These are phyloP conservation scores for Lachnellula willkommii DNA, from an alignment of 2,329 filamentous ascomycete genomes.

Conservation along the genomic window DNA sequence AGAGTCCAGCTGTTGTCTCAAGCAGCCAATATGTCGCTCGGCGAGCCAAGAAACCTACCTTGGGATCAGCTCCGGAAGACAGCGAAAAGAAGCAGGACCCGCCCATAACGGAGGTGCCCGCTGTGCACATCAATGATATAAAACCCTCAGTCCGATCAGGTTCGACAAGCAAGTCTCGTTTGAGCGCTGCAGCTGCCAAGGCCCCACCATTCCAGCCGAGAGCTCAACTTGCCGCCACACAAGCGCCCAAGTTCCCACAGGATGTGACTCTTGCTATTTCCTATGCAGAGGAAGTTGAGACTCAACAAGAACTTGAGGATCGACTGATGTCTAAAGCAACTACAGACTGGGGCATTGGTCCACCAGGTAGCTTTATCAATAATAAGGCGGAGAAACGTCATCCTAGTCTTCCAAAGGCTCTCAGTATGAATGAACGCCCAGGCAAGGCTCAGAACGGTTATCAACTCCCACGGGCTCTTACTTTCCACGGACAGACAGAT, in stretches of 20 bases:
- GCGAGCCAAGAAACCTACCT: not conserved
- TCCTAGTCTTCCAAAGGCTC: slow-evolving; percentile 6
- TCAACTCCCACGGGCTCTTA: slow-evolving; percentile 15
- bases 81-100: not conserved
- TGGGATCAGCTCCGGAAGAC: not conserved
- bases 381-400: not conserved
- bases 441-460: not conserved
- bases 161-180: slow-evolving; percentile 19
- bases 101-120: not conserved
- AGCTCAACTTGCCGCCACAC: slow-evolving; percentile 8
- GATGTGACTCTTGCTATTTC: no score
- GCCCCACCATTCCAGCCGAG: slow-evolving; percentile 33
- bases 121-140: not conserved
- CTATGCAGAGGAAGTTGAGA: slow-evolving; percentile 2
- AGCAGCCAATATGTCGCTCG: not conserved
- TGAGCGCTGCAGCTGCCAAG: slow-evolving; percentile 30
- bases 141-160: slow-evolving; percentile 4
- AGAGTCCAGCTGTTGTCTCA: not conserved
- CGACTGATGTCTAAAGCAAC: slow-evolving; percentile 19
- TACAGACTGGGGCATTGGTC: slow-evolving; percentile 16
- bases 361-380: not conserved
- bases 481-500: slow-evolving; percentile 14
- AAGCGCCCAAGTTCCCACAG: not conserved
- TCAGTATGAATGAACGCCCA: slow-evolving; percentile 13
- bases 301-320: slow-evolving; percentile 17